Evolutionary conservation across 345 rosid genomes (phyloP), one percentile per base, ranked within the genome.

Genomic region (Lumnitzera racemosa): DNA sequence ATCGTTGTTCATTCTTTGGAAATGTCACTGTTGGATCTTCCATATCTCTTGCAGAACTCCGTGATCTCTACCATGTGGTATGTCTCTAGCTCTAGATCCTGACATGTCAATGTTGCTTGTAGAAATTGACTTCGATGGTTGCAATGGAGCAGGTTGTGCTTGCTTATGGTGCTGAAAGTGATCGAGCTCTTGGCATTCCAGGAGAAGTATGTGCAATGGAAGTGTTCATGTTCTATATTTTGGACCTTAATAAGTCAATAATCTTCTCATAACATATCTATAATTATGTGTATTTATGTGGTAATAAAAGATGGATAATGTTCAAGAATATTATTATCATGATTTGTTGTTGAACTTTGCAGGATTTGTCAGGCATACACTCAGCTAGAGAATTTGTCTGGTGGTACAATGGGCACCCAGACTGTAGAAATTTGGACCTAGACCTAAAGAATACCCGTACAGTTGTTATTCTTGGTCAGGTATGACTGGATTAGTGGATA

Each of bases 371-470:
- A 36, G 97, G 97, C 50, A 62, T 94, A 72, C 77, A 78, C 76
- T 88, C 97, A 0, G 96, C 99, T 31, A 84, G 96, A 74, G 96
- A 94, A 81, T 88, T 94, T 70, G 97, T 94, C 46, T 90, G 97
- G 96, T 90, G 97, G 97, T 94, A 94, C 70, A 90, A 86, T 70
- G 97, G 95, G 56, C 99, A 94, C 66, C 99, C 95, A 0, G 88
- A 90, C 65, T 76, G 81, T 75, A 80, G 71, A 61, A 53, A 78
- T 72, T 67, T 86, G 59, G 70, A 78, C 73, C 95, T 84, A 67
- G 87, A 84, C 78, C 76, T 94, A 82, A 77, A 71, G 74, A 75
- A 78, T 57, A 72, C 95, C 4, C 81, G 88, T 67, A 84, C 84
- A 57, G 96, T 90, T 70, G 81, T 86, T 67, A 76, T 94, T 72